A percentile compares a stretch with the other conserved stretches of the same genome.
Conservation (phyloP, 106 monocot genomes). For the Posidonia australis region DNA sequence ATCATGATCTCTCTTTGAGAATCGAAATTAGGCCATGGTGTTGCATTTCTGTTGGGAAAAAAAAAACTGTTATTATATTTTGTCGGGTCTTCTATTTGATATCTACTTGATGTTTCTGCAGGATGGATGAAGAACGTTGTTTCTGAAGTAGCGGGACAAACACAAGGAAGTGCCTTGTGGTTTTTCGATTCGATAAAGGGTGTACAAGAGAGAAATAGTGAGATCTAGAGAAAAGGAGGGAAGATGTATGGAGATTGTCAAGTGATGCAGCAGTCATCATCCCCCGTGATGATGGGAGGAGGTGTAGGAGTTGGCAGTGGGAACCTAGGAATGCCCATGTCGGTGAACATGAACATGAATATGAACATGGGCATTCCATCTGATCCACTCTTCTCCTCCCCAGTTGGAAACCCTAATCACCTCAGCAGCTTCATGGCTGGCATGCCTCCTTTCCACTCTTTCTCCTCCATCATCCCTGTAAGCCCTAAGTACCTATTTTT, state of each 20-base stretch:
- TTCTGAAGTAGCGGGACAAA: too few species aligned
- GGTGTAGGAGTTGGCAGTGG: conserved; percentile 1
- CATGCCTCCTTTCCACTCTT: conserved; percentile 47
- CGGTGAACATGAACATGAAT: not conserved
- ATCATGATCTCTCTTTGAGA: too few species aligned
- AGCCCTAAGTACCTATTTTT: conserved; percentile 5
- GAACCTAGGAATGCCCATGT: conserved; percentile 12
- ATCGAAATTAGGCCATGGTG: too few species aligned
- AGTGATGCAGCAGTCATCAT: conserved; percentile 36
- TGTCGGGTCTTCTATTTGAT: too few species aligned
- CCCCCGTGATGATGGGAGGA: conserved; percentile 23
- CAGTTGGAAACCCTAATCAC: conserved; percentile 33
- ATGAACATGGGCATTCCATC: conserved; percentile 5
- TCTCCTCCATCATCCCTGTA: conserved; percentile 50
- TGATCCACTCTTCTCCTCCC: conserved; percentile 37
- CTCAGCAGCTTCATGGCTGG: conserved; percentile 28
- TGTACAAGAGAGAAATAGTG: not conserved
- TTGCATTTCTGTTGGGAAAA: too few species aligned
- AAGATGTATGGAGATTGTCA: conserved; percentile 74
- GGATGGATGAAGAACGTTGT: too few species aligned
- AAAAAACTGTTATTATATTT: too few species aligned
- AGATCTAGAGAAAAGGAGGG: conserved; percentile 1
- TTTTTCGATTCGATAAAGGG: not conserved
- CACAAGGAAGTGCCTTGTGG: too few species aligned
- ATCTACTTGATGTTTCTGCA: too few species aligned